Percentiles rank a stretch among this genome's conserved stretches.
Conservation (phyloP, 1,284 basidiomycete species). For the Flammula alnicola region DNA sequence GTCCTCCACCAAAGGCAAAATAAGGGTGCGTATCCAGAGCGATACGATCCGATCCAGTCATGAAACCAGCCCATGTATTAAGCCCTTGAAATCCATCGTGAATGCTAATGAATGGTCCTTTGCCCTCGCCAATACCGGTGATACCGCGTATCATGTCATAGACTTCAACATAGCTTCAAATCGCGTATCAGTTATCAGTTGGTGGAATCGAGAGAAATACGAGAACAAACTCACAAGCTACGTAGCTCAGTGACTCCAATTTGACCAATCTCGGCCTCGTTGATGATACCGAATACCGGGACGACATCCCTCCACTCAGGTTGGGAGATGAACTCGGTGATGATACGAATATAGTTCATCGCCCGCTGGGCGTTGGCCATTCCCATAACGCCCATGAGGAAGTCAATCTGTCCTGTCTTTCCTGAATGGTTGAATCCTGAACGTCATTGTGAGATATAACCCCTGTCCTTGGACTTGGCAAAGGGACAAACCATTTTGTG, state of each 20-base stretch:
- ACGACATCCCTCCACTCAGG: constrained; percentile 68
- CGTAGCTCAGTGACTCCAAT: constrained; percentile 58
- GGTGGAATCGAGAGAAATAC: not conserved
- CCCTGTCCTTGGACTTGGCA: constrained; percentile 25
- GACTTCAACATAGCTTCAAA: constrained; percentile 66
- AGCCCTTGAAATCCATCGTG: constrained; percentile 83
- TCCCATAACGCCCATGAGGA: constrained; percentile 68
- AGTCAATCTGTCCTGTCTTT: constrained; percentile 63
- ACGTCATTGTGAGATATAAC: constrained; percentile 21
- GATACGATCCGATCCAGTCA: constrained; percentile 79
- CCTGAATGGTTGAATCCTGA: constrained; percentile 77
- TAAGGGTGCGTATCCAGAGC: constrained; percentile 83
- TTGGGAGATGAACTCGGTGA: constrained; percentile 73
- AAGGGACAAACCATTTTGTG: constrained; percentile 65
- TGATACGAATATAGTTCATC: constrained; percentile 83
- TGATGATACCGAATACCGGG: constrained; percentile 76
- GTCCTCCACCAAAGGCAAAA: constrained; percentile 62
- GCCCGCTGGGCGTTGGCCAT: constrained; percentile 84
- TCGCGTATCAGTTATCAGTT: not conserved
- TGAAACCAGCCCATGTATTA: constrained; percentile 66
- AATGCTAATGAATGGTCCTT: constrained; percentile 79
- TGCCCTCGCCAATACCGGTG: constrained; percentile 76
- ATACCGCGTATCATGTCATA: constrained; percentile 81
- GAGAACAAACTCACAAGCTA: constrained; percentile 60
- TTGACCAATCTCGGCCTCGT: constrained; percentile 62